Percentiles rank a stretch among this genome's conserved stretches.
Evolutionary conservation across 1,139 yeast genomes (phyloP).

Genomic region (Hyphopichia khmerensis): DNA sequence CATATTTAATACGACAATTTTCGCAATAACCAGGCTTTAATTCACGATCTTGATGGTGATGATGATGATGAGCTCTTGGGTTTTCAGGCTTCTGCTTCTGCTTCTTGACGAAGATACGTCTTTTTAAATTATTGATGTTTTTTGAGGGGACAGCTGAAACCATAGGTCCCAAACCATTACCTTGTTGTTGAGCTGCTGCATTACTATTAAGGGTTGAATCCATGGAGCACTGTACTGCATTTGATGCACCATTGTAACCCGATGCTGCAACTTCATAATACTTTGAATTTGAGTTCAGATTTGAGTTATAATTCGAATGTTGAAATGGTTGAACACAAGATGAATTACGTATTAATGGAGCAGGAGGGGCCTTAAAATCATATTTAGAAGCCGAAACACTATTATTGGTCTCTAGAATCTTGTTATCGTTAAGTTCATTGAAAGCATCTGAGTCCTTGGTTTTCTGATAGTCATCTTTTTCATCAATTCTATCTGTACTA

Average conservation of each 20-base stretch:
- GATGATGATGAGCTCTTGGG: slow-evolving; percentile 11
- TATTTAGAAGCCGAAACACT: slow-evolving; percentile 1
- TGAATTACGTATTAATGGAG: slow-evolving; percentile 26
- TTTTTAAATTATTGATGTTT: slow-evolving; percentile 59
- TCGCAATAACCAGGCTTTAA: slow-evolving; percentile 79
- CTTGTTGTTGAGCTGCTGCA: slow-evolving; percentile 30
- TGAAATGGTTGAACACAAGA: slow-evolving; percentile 25
- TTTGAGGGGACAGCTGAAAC: slow-evolving; percentile 68
- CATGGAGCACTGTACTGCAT: slow-evolving; percentile 39
- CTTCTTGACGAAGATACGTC: slow-evolving; percentile 46
- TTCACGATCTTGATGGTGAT: slow-evolving; percentile 25
- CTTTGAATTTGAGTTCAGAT: slow-evolving; percentile 34
- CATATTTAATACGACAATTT: slow-evolving; percentile 86
- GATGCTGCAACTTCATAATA: slow-evolving; percentile 75
- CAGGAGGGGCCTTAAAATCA: slow-evolving; percentile 24
- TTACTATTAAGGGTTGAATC: slow-evolving; percentile 44
- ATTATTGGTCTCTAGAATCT: background rate
- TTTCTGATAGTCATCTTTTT: slow-evolving; percentile 8
- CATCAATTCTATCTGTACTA: slow-evolving; percentile 18
- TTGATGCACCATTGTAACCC: slow-evolving; percentile 69
- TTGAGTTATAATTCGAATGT: slow-evolving; percentile 1
- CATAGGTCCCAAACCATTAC: slow-evolving; percentile 71
- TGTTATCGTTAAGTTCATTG: background rate
- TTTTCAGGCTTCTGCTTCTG: slow-evolving; percentile 48
- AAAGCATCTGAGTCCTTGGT: background rate